Conservation (phyloP, 306 rosid genomes). For the Corylus heterophylla region DNA sequence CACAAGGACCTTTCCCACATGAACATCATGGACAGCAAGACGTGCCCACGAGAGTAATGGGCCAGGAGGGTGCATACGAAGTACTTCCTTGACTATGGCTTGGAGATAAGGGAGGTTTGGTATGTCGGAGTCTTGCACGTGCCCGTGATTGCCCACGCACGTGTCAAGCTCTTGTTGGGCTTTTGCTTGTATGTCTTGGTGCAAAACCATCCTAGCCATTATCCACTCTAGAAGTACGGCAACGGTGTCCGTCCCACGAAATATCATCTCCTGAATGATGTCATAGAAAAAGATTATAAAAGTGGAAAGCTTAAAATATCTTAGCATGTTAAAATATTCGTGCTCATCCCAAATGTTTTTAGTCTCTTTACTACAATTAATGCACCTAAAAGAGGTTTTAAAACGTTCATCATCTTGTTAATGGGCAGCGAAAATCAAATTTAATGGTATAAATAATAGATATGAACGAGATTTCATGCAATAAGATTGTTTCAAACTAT, state of each 20-base stretch:
- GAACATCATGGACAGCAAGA: slow-evolving; percentile 59
- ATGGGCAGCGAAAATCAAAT: too few relatives aligned
- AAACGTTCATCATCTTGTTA: neutral
- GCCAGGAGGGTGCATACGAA: slow-evolving; percentile 84
- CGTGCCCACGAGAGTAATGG: slow-evolving; percentile 98
- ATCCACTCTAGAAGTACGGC: slow-evolving; percentile 84
- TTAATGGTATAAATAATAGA: too few relatives aligned
- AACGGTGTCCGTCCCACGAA: slow-evolving; percentile 86
- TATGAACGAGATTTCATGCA: too few relatives aligned
- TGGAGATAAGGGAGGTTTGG: slow-evolving; percentile 69
- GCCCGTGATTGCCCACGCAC: slow-evolving; percentile 44
- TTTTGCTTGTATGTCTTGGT: slow-evolving; percentile 69
- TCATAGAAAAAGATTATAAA: neutral
- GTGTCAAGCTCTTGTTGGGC: slow-evolving; percentile 64
- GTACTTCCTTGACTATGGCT: slow-evolving; percentile 84
- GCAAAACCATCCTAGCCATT: slow-evolving; percentile 77
- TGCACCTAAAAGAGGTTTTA: neutral
- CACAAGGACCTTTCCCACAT: slow-evolving; percentile 57
- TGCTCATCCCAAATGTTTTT: neutral
- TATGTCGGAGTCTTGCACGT: slow-evolving; percentile 66
- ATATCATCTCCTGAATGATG: slow-evolving; percentile 69
- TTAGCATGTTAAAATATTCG: neutral
- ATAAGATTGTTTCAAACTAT: too few relatives aligned
- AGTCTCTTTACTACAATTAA: neutral
- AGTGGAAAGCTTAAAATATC: neutral